Conservation (phyloP, 73 alveolate genomes). For the Paramecium sonneborni region DNA sequence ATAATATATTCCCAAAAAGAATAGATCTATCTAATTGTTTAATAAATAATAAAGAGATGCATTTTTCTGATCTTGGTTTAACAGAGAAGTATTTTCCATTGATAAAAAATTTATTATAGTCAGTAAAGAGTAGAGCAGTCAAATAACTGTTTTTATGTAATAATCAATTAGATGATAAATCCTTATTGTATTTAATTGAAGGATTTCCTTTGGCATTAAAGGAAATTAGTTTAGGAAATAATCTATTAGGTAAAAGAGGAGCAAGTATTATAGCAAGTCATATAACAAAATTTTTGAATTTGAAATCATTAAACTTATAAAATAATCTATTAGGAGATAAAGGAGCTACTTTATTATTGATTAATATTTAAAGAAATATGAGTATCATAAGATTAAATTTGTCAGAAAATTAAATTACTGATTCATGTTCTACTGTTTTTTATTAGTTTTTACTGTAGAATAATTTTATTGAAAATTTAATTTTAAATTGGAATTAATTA, state of each 20-base stretch:
- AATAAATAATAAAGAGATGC: not conserved
- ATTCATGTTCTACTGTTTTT: not conserved
- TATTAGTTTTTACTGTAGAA: not conserved
- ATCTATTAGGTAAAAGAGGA: constrained; percentile 43
- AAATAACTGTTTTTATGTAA: constrained; percentile 26
- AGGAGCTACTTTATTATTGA: not conserved
- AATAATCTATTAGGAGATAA: constrained; percentile 25
- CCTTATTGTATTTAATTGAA: not conserved
- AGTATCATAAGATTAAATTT: not conserved
- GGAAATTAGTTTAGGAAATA: not conserved
- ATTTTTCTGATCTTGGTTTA: not conserved
- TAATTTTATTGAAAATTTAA: not conserved
- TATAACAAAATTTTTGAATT: not conserved
- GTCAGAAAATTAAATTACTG: constrained; percentile 41
- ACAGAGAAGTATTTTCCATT: constrained; percentile 25
- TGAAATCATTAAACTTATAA: constrained; percentile 1
- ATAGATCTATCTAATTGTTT: constrained; percentile 34
- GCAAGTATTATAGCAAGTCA: not conserved
- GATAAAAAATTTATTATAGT: not conserved
- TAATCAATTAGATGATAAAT: not conserved
- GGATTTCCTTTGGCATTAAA: not conserved
- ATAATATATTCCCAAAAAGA: constrained; percentile 5
- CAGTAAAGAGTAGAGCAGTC: not conserved
- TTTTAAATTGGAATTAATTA: constrained; percentile 10
- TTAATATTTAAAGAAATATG: not conserved